Evolutionary conservation across 306 rosid genomes (phyloP).

Genomic region (Gillenia trifoliata): DNA sequence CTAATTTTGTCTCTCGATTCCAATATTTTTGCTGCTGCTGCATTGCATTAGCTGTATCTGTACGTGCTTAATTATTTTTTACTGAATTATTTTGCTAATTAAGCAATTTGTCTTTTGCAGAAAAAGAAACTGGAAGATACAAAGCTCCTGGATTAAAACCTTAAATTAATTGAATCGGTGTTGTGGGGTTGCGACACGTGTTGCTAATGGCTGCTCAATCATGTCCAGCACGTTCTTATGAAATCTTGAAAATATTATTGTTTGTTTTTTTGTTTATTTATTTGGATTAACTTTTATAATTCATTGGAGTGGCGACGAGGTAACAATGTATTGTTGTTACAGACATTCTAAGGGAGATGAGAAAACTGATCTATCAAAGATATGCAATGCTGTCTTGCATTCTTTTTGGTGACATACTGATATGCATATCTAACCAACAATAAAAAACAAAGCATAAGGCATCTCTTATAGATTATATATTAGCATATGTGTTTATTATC

Average conservation of each 20-base stretch:
- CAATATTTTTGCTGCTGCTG: not conserved
- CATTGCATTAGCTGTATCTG: not conserved
- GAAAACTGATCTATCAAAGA: not conserved
- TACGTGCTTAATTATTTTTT: not conserved
- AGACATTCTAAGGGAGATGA: not conserved
- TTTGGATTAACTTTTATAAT: not conserved
- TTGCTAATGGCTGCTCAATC: not conserved
- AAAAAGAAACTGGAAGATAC: not conserved
- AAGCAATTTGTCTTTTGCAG: not conserved
- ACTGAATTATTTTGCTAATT: not conserved
- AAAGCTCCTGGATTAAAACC: not conserved
- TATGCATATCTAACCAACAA: not conserved
- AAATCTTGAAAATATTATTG: not conserved
- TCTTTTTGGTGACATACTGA: not conserved
- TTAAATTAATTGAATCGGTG: not conserved
- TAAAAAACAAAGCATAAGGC: not conserved
- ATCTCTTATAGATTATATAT: not conserved
- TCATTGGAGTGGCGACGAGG: not conserved
- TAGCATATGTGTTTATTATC: not conserved
- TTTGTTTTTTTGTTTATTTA: not conserved
- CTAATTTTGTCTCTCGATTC: not conserved
- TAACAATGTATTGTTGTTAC: not conserved
- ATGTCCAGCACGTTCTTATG: constrained; percentile 10
- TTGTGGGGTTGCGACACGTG: not conserved
- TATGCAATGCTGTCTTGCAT: not conserved